Base-by-base conservation (phyloP, 2,329 filamentous ascomycete genomes). In the Pseudocercospora vitis region DNA sequence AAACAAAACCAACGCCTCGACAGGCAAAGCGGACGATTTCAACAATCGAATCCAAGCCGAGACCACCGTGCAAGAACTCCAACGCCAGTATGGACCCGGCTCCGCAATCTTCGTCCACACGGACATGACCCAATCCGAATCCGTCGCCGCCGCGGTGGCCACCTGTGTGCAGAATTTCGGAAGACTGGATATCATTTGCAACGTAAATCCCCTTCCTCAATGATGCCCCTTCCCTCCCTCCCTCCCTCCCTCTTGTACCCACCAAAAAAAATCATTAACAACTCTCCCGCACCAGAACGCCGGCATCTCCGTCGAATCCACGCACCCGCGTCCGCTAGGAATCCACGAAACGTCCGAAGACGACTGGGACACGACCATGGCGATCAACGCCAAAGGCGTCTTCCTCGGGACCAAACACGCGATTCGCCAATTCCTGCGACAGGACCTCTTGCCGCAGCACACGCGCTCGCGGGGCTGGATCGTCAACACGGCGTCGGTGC, bases 381-480 rank as follows among this genome's bases (percentile, higher is more conserved):
- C 61, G 4, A 65, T 74, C 44, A 74, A 73, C 57, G 62, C 65
- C 14, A 70, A 69, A 44, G 67, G 68, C 6, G 66, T 73, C 4
- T 74, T 74, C 50, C 63, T 74, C 9, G 68, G 72, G 5, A 71
- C 65, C 51, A 74, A 73, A 48, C 73, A 71, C 54, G 71, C 63
- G 2, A 59, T 70, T 5, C 35, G 57, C 2, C 71, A 74, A 48
- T 72, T 75, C 64, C 54, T 73, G 39, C 58, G 61, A 40, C 72
- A 74, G 59, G 63, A 70, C 23, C 61, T 56, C 8, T 55, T 67
- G 8, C 62, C 62, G 4, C 58, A 53, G 7, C 50, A 58, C 16
- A 63, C 60, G 4, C 63, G 68, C 14, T 33, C 28, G 55, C 56
- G 63, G 19, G 72, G 72, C 2, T 74, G 70, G 70, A 71, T 74